phyloP scores from a whole-genome alignment of 1,139 yeast species.

The Nakaseomyces sp. region DNA sequence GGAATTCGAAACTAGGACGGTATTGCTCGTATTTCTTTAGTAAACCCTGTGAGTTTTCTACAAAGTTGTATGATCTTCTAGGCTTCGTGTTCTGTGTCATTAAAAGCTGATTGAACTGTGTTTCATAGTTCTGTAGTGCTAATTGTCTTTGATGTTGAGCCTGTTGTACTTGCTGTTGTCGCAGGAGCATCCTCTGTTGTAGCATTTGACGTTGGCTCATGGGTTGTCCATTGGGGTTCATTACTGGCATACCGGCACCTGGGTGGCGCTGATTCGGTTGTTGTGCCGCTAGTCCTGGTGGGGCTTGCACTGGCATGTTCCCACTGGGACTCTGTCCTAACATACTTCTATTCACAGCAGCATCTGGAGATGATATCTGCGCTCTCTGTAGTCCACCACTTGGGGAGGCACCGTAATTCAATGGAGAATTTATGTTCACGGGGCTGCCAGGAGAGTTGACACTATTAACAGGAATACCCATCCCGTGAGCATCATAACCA shows the following conservation, averaged over 20 bases:
- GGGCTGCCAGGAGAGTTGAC: slow-evolving; percentile 11
- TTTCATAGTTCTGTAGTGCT: slow-evolving; percentile 38
- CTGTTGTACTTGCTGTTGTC: slow-evolving; percentile 33
- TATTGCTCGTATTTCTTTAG: slow-evolving; percentile 66
- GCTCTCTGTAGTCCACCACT: background rate
- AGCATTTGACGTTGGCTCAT: slow-evolving; percentile 1
- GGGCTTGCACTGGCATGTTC: background rate
- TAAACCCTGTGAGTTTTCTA: slow-evolving; percentile 64
- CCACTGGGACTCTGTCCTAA: background rate
- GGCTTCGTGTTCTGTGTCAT: slow-evolving; percentile 33
- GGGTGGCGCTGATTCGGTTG: background rate
- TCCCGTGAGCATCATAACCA: slow-evolving; percentile 8
- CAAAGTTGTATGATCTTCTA: slow-evolving; percentile 46
- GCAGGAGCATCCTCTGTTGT: slow-evolving; percentile 27
- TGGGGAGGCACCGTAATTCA: background rate
- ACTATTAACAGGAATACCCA: slow-evolving; percentile 14
- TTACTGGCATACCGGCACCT: slow-evolving; percentile 4
- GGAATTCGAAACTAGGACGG: slow-evolving; percentile 79
- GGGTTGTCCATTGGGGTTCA: slow-evolving; percentile 5
- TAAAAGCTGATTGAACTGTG: slow-evolving; percentile 32
- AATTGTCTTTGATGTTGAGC: slow-evolving; percentile 38
- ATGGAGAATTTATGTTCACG: slow-evolving; percentile 9
- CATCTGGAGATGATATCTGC: background rate
- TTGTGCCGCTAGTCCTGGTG: background rate
- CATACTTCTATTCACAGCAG: background rate